These are phyloP conservation scores for Kentomonas sorsogonicus DNA, from an alignment of 208 protist species.

Conservation along the genomic window DNA sequence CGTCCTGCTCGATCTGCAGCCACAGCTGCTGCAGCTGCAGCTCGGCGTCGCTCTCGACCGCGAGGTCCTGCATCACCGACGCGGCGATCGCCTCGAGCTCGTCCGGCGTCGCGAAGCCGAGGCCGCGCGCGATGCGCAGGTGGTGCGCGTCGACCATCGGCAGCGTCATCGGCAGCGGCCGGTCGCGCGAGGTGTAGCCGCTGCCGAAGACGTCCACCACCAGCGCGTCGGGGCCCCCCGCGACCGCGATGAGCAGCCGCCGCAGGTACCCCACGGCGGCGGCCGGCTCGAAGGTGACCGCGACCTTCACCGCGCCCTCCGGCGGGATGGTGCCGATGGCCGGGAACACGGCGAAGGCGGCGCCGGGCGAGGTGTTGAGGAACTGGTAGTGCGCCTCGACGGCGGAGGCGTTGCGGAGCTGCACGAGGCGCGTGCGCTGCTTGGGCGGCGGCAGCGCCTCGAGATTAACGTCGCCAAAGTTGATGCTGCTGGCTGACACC, in stretches of 20 bases:
- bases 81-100: constrained; percentile 51
- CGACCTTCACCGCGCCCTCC: constrained; percentile 33
- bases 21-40: not conserved
- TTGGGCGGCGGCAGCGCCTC: constrained; percentile 25
- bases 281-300: constrained; percentile 65
- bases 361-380: constrained; percentile 38
- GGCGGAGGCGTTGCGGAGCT: constrained; percentile 49
- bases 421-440: constrained; percentile 20
- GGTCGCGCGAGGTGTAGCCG: constrained; percentile 52
- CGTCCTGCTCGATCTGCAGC: constrained; percentile 5
- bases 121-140: constrained; percentile 38
- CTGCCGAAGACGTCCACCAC: constrained; percentile 82
- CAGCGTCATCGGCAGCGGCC: constrained; percentile 53
- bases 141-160: constrained; percentile 61
- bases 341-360: constrained; percentile 57
- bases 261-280: constrained; percentile 82
- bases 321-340: constrained; percentile 45
- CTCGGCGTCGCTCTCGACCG: not conserved
- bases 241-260: constrained; percentile 65
- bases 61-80: constrained; percentile 8
- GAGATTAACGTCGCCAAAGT: constrained; percentile 82
- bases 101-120: constrained; percentile 49
- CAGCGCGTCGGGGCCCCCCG: constrained; percentile 39
- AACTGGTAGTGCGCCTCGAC: constrained; percentile 33
- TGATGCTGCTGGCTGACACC: constrained; percentile 39